Evolutionary conservation across 176 grass and related monocot genomes (phyloP).

Genomic region (Musa itinerans): DNA sequence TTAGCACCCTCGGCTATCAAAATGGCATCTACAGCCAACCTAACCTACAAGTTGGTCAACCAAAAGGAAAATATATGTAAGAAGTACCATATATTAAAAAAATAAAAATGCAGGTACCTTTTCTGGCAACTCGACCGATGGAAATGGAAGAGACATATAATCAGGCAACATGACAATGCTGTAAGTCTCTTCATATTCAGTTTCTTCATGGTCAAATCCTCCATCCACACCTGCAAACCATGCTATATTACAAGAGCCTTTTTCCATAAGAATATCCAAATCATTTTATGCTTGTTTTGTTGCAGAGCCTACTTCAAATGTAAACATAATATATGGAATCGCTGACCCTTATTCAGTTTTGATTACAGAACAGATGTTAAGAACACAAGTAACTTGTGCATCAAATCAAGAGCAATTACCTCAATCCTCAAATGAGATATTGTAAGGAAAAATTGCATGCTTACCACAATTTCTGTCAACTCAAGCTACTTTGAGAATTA

Average conservation of each 20-base stretch:
- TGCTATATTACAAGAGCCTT: background rate
- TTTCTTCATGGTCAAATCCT: slow-evolving; percentile 82
- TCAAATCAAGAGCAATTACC: no score
- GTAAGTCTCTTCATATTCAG: slow-evolving; percentile 60
- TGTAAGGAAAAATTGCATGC: no score
- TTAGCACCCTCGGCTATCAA: slow-evolving; percentile 75
- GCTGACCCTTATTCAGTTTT: no score
- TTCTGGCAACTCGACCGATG: slow-evolving; percentile 90
- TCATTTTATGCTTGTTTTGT: background rate
- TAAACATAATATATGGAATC: no score
- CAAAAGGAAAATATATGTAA: slow-evolving; percentile 3
- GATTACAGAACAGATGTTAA: no score
- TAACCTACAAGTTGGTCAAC: slow-evolving; percentile 45
- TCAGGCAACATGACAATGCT: slow-evolving; percentile 84
- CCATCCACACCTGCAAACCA: slow-evolving; percentile 72
- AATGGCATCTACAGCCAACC: slow-evolving; percentile 77
- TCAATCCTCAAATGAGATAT: no score
- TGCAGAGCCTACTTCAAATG: no score
- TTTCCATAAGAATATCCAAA: background rate
- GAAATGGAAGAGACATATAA: slow-evolving; percentile 71
- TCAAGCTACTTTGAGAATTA: no score
- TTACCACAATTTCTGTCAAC: no score
- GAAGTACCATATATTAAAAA: background rate
- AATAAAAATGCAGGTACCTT: slow-evolving; percentile 41
- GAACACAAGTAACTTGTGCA: no score